Percentiles rank a stretch among this genome's conserved stretches.
These are phyloP conservation scores for Agrocybe pediades DNA, from an alignment of 768 basidiomycete genomes.

Conservation along the genomic window DNA sequence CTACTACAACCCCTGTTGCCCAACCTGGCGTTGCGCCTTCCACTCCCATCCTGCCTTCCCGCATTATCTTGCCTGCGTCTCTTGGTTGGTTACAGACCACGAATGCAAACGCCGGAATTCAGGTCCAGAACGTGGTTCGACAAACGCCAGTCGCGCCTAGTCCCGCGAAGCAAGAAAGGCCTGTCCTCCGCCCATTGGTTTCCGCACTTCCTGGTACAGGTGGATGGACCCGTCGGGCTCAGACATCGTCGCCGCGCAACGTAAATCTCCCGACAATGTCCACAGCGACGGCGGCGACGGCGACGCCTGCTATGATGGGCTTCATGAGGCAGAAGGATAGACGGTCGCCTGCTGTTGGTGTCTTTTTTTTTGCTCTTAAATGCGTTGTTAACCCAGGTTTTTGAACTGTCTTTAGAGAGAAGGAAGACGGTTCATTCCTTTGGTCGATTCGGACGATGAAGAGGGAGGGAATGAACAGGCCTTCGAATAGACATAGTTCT, in stretches of 20 bases:
- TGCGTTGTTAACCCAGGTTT: neutral
- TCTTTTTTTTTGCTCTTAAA: neutral
- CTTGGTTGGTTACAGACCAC: no score
- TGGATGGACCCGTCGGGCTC: no score
- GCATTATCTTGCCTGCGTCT: no score
- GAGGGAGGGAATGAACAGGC: constrained; percentile 25
- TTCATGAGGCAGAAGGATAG: constrained; percentile 20
- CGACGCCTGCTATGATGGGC: no score
- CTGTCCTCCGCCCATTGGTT: neutral
- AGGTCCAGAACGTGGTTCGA: neutral
- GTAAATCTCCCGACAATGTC: neutral
- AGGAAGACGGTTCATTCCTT: constrained; percentile 49
- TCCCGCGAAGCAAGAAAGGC: neutral
- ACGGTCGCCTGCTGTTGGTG: constrained; percentile 27
- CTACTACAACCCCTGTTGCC: neutral
- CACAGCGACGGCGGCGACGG: neutral
- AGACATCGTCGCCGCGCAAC: neutral
- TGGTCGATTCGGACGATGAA: constrained; percentile 48
- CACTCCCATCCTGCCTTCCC: no score
- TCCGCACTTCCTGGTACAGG: no score
- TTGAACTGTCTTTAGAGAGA: constrained; percentile 31
- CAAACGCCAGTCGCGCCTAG: neutral
- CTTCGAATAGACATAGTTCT: no score
- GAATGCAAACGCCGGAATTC: neutral
- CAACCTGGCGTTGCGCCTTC: no score